Conservation (phyloP, 2,329 filamentous ascomycete genomes). For the Diaporthe velutina region DNA sequence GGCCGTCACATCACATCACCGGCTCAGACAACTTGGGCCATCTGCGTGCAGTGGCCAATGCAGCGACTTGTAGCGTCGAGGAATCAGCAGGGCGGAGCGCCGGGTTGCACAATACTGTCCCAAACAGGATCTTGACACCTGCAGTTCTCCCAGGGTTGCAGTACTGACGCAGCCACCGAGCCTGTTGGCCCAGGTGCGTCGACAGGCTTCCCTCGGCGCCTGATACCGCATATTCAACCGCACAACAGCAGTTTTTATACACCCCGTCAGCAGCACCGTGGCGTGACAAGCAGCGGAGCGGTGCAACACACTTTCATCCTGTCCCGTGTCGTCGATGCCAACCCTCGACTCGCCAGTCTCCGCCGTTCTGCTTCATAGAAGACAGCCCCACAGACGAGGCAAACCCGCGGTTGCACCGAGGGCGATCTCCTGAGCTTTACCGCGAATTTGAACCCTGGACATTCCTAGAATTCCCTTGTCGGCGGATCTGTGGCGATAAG, state of each 20-base stretch:
- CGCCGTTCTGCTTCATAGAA: background rate
- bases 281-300: slow-evolving; percentile 19
- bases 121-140: slow-evolving; percentile 35
- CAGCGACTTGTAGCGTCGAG: background rate
- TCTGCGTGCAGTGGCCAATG: background rate
- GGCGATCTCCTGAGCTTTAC: slow-evolving; percentile 21
- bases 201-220: slow-evolving; percentile 20
- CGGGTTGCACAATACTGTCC: slow-evolving; percentile 29
- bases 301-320: slow-evolving; percentile 16
- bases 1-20: background rate
- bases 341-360: slow-evolving; percentile 5
- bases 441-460: slow-evolving; percentile 1
- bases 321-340: slow-evolving; percentile 6
- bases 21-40: background rate
- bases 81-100: slow-evolving; percentile 23
- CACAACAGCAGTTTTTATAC: slow-evolving; percentile 25
- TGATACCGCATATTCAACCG: slow-evolving; percentile 29
- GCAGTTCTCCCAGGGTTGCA: slow-evolving; percentile 23
- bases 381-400: slow-evolving; percentile 13
- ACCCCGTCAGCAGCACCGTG: slow-evolving; percentile 17
- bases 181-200: slow-evolving; percentile 8
- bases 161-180: slow-evolving; percentile 31
- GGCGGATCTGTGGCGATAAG: slow-evolving; percentile 10
- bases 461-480: slow-evolving; percentile 1
- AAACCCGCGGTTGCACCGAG: slow-evolving; percentile 7